phyloP scores from a whole-genome alignment of 2,329 filamentous ascomycete genomes.

The Didymosphaeria variabile region DNA sequence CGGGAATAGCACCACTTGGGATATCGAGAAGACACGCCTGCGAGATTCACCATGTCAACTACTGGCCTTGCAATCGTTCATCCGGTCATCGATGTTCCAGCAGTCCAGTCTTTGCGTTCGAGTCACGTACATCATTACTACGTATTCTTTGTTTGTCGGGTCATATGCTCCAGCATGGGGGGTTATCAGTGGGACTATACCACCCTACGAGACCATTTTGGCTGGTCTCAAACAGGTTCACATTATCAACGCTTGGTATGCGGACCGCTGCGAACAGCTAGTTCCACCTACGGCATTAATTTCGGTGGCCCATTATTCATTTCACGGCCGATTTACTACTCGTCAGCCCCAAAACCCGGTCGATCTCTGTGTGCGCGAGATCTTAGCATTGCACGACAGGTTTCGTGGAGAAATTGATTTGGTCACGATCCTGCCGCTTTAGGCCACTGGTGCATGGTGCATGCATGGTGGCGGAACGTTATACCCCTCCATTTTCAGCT shows the following conservation, averaged over 20 bases:
- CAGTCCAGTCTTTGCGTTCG: not conserved
- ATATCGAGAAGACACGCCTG: not conserved
- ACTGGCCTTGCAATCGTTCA: not conserved
- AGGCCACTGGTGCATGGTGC: not conserved
- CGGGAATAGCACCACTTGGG: not conserved
- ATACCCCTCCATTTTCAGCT: not conserved
- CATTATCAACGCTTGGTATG: not conserved
- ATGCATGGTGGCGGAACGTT: not conserved
- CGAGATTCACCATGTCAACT: not conserved
- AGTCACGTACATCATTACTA: not conserved
- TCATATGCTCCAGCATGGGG: not conserved
- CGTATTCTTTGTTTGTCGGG: not conserved
- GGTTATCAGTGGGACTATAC: not conserved
- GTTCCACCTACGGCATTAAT: not conserved
- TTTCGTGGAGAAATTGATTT: not conserved
- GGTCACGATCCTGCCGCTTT: not conserved
- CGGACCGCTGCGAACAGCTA: not conserved
- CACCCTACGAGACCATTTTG: not conserved
- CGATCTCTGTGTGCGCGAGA: not conserved
- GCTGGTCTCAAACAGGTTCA: not conserved
- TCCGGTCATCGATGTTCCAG: not conserved
- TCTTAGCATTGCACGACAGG: not conserved
- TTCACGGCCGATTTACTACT: not conserved
- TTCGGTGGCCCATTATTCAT: not conserved
- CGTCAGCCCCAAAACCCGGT: not conserved